These are phyloP conservation scores for Diaporthe caulivora DNA, from an alignment of 2,329 filamentous ascomycete genomes.

Conservation along the genomic window DNA sequence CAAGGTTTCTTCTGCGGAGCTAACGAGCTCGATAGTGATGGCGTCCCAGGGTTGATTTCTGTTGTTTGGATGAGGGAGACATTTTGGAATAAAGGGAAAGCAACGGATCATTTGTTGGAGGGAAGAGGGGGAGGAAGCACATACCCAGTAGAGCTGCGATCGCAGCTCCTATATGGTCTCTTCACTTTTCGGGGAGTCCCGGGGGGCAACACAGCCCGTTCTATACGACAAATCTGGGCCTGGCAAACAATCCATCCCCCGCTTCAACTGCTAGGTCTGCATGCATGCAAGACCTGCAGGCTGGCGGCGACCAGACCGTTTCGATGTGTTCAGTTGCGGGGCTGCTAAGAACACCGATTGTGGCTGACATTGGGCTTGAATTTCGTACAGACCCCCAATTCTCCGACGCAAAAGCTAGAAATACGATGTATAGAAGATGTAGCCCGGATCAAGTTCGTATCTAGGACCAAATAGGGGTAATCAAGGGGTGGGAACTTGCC, in stretches of 20 bases:
- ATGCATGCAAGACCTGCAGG: slow-evolving; percentile 21
- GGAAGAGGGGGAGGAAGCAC: background rate
- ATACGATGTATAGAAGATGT: background rate
- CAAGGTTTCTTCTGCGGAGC: background rate
- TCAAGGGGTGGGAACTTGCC: background rate
- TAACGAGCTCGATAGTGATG: background rate
- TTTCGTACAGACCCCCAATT: background rate
- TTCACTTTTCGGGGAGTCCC: background rate
- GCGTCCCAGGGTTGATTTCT: background rate
- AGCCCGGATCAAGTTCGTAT: background rate
- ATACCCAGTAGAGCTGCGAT: slow-evolving; percentile 9
- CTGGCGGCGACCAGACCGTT: background rate
- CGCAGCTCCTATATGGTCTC: background rate
- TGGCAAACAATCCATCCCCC: background rate
- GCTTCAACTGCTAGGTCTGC: background rate
- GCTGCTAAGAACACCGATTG: background rate
- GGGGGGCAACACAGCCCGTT: background rate
- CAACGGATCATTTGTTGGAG: background rate
- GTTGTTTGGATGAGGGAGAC: background rate
- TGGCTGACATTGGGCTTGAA: background rate
- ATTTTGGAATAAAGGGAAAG: background rate
- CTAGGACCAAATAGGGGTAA: background rate
- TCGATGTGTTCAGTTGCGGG: slow-evolving; percentile 1
- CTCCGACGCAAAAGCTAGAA: too few relatives aligned
- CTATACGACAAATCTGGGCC: background rate